Conservation (phyloP, 371 early-diverging fungal species). For the Apophysomyces variabilis region DNA sequence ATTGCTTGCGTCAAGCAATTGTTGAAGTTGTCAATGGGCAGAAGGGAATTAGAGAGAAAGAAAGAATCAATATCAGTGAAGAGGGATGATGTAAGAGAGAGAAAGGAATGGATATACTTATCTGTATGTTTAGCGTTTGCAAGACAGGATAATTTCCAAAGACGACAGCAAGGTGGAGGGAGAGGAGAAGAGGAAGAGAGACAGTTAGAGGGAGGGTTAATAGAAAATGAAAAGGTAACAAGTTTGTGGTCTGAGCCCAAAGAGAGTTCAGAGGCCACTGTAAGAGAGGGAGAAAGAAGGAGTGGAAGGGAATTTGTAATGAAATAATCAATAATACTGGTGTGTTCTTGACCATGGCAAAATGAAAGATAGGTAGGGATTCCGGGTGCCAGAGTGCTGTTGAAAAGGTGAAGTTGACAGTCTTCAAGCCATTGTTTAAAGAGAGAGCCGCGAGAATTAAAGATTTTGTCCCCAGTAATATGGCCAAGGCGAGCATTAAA, state of each 20-base stretch:
- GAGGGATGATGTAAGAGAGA: too few relatives aligned
- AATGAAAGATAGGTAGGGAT: constrained; percentile 12
- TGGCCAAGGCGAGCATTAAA: too few relatives aligned
- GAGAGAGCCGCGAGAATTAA: background rate
- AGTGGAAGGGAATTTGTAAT: background rate
- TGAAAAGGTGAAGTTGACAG: too few relatives aligned
- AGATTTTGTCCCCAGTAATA: constrained; percentile 7
- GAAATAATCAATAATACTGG: constrained; percentile 22
- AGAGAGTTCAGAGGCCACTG: constrained; percentile 9
- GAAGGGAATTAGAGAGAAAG: too few relatives aligned
- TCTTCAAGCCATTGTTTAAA: constrained; percentile 7
- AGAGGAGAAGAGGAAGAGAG: background rate
- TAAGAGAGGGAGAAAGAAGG: background rate
- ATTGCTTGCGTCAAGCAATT: background rate
- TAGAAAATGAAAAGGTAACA: background rate
- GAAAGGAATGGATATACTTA: too few relatives aligned
- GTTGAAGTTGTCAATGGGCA: too few relatives aligned
- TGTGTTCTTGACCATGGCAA: background rate
- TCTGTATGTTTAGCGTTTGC: too few relatives aligned
- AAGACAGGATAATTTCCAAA: constrained; percentile 6
- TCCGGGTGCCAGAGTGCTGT: constrained; percentile 5
- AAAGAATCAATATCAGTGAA: too few relatives aligned
- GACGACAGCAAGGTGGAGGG: background rate
- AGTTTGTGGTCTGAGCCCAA: constrained; percentile 17
- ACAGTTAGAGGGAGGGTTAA: too few relatives aligned